Conservation (phyloP, 2,329 filamentous ascomycete genomes). For the Cyanodermella asteris region DNA sequence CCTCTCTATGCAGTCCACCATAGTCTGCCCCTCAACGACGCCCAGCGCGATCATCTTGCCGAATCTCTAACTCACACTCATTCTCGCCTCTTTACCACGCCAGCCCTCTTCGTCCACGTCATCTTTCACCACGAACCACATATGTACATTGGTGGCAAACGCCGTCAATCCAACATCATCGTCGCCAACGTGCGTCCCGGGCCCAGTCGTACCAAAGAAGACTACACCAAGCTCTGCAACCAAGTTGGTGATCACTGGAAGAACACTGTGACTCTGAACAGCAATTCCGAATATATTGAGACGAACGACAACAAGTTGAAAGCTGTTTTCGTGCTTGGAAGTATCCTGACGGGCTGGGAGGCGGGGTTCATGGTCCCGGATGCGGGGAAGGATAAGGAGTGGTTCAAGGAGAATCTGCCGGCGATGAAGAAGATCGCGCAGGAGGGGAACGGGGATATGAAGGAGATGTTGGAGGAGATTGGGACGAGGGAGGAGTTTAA, state of each 20-base stretch:
- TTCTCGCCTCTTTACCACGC: slow-evolving; percentile 19
- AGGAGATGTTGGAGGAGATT: slow-evolving; percentile 6
- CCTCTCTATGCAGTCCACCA: slow-evolving; percentile 24
- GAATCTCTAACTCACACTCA: slow-evolving; percentile 20
- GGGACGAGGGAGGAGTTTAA: slow-evolving; percentile 3
- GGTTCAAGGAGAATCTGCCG: slow-evolving; percentile 2
- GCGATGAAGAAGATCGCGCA: slow-evolving; percentile 2
- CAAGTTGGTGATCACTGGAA: neutral
- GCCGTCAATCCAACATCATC: slow-evolving; percentile 13
- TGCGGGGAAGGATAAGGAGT: slow-evolving; percentile 2
- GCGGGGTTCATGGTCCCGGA: slow-evolving; percentile 3
- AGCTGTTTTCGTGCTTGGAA: slow-evolving; percentile 1
- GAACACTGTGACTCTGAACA: neutral
- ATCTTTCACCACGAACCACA: slow-evolving; percentile 11
- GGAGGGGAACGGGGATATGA: slow-evolving; percentile 6
- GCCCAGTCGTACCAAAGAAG: slow-evolving; percentile 1
- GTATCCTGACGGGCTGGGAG: slow-evolving; percentile 2
- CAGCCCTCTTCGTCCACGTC: slow-evolving; percentile 23
- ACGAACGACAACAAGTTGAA: neutral
- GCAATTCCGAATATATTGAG: neutral
- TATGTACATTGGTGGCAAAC: slow-evolving; percentile 17
- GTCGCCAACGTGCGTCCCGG: slow-evolving; percentile 15
- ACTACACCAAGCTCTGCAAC: slow-evolving; percentile 2
- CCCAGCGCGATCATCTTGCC: slow-evolving; percentile 19
- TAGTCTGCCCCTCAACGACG: slow-evolving; percentile 11